Conservation (phyloP, 352 stramenopile species). For the Pythium dissotocum region DNA sequence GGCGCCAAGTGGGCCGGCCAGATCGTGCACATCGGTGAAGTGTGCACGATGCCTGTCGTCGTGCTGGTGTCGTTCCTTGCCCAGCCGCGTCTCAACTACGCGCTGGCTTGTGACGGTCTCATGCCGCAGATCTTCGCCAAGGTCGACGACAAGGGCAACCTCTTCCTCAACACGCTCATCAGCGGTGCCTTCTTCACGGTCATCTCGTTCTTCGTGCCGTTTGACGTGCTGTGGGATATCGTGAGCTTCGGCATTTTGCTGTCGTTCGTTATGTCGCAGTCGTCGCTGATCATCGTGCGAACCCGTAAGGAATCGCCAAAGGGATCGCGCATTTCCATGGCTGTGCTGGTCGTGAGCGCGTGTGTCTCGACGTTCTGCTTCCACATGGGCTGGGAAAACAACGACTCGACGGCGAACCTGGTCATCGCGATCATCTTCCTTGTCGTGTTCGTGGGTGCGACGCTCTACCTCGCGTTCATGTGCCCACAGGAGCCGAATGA, state of each 20-base stretch:
- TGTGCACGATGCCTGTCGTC: constrained; percentile 91
- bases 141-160: constrained; percentile 75
- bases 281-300: constrained; percentile 73
- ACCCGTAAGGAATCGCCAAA: constrained; percentile 58
- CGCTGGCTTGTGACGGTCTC: constrained; percentile 91
- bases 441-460: constrained; percentile 32
- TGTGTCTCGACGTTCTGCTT: constrained; percentile 60
- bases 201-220: constrained; percentile 75
- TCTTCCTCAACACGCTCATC: constrained; percentile 81
- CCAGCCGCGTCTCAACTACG: constrained; percentile 93
- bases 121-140: constrained; percentile 90
- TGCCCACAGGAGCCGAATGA: constrained; percentile 54
- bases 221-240: constrained; percentile 83
- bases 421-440: constrained; percentile 53
- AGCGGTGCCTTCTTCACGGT: constrained; percentile 63
- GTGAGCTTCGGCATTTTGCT: constrained; percentile 88
- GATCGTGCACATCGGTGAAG: constrained; percentile 58
- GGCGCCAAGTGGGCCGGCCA: constrained; percentile 43
- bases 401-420: constrained; percentile 35
- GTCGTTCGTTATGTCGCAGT: constrained; percentile 88
- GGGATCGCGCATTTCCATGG: constrained; percentile 5
- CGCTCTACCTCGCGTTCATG: constrained; percentile 51
- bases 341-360: constrained; percentile 33
- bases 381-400: constrained; percentile 68
- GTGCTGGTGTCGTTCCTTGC: constrained; percentile 93